phyloP scores from a whole-genome alignment of 495 filamentous ascomycete genomes.

The Aspergillus bertholletiae region DNA sequence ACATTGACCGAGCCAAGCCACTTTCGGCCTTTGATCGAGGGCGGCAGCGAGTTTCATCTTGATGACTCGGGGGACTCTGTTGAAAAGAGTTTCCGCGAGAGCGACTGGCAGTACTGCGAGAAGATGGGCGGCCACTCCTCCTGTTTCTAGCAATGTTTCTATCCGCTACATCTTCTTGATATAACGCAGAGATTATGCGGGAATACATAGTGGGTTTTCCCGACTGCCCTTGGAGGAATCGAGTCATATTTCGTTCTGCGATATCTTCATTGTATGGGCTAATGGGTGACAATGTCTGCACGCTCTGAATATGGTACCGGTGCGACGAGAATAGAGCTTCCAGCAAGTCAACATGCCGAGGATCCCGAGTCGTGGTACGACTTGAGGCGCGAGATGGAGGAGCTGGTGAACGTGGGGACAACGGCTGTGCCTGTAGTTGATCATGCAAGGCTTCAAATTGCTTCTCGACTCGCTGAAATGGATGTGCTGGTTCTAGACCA shows the following conservation, averaged over 20 bases:
- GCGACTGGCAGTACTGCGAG: conserved; percentile 13
- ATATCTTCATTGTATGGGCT: conserved; percentile 46
- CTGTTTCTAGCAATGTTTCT: conserved; percentile 35
- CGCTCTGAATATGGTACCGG: conserved; percentile 21
- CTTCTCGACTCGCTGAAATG: conserved; percentile 38
- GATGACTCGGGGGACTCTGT: background rate
- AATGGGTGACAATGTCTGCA: conserved; percentile 25
- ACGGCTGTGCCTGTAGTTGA: conserved; percentile 25
- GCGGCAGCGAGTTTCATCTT: background rate
- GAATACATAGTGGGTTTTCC: conserved; percentile 25
- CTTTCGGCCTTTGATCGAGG: conserved; percentile 4
- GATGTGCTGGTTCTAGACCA: conserved; percentile 23
- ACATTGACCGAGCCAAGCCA: conserved; percentile 4
- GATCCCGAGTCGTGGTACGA: conserved; percentile 7
- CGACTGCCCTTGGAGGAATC: conserved; percentile 29
- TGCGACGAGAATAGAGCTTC: conserved; percentile 34
- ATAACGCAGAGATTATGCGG: conserved; percentile 30
- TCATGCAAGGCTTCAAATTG: conserved; percentile 42
- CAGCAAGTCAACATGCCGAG: conserved; percentile 41
- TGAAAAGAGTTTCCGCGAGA: conserved; percentile 17
- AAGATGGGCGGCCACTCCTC: conserved; percentile 18
- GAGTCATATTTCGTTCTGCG: conserved; percentile 44
- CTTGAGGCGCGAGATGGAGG: conserved; percentile 21
- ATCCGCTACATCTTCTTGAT: conserved; percentile 45
- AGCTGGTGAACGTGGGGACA: conserved; percentile 24